Evolutionary conservation across 139 green algal species (phyloP), one percentile per base, ranked within the genome.

Genomic region (Asterochloris sp.): DNA sequence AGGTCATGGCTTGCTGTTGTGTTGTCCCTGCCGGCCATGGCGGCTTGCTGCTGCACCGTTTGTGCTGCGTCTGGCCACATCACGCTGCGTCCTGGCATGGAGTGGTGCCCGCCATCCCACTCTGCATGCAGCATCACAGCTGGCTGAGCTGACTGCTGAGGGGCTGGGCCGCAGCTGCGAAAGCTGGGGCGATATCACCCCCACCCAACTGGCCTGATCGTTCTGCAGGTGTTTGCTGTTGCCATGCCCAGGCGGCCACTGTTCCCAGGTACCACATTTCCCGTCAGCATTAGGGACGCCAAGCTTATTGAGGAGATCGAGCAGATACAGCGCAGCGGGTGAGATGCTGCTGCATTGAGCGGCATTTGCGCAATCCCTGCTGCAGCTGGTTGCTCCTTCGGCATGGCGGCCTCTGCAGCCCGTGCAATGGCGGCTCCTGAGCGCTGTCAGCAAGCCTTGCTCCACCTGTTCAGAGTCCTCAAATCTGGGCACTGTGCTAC

Each of bases 201-300:
- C 13, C 1, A 4, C 9, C 69, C 16, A 38, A 19, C 1, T 28
- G 24, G 16, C 14, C 24, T 76, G 69, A 76, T 28, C 69, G n/a
- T 6, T 76, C 69, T 73, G 71, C 73, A 94, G 88, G 87, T 96
- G 78, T 88, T 94, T 86, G 94, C 91, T 24, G 91, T 97, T 29
- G 89, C 95, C 63, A 85, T 97, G 61, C 73, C 81, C 0, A 86
- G 92, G 73, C 91, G 92, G 73, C 95, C 95, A 1, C 88, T 98
- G 77, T 96, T 98, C 75, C 95, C 95, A 0, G 95, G 95, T 23
- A 94, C 93, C 28, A 92, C 97, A 82, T 94, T 95, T 67, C 94
- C 94, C 10, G 93, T 98, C 13, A 89, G 87, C 13, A 84, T 97
- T 14, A 83, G 90, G 76, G 92, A 98, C 83, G 89, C 93, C 74